A percentile compares a stretch with the other conserved stretches of the same genome.
phyloP scores from a whole-genome alignment of 148 eudicot species.

The Vaccinium darrowii region DNA sequence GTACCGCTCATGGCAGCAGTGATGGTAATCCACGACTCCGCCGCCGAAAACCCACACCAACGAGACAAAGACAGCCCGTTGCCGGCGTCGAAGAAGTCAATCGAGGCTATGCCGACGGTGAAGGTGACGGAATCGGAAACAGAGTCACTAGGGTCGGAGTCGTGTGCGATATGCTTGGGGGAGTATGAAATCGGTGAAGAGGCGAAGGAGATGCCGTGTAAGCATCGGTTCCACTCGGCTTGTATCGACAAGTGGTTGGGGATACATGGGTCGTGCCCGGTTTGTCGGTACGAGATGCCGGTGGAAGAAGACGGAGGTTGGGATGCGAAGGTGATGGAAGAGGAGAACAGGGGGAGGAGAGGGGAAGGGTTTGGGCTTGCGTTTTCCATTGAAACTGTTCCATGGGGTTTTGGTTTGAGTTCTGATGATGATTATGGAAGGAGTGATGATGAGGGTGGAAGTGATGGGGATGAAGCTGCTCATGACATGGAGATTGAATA shows the following conservation, averaged over 20 bases:
- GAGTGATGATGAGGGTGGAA: background rate
- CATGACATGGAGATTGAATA: background rate
- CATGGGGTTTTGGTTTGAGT: background rate
- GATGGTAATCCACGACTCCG: conserved; percentile 15
- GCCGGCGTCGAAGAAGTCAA: conserved; percentile 42
- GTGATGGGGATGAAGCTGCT: background rate
- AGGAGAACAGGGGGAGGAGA: conserved; percentile 7
- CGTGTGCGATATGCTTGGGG: conserved; percentile 40
- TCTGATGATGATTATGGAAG: background rate
- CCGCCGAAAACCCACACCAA: background rate
- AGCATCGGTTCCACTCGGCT: conserved; percentile 31
- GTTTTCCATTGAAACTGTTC: no score
- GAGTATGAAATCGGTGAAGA: conserved; percentile 33
- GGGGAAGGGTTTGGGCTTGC: background rate
- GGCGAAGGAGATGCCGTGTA: conserved; percentile 46
- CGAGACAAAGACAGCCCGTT: conserved; percentile 19
- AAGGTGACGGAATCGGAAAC: background rate
- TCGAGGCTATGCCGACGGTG: conserved; percentile 32
- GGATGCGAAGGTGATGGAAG: background rate
- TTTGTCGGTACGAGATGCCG: conserved; percentile 41
- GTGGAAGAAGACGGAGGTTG: conserved; percentile 18
- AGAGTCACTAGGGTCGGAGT: background rate
- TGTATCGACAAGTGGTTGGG: conserved; percentile 47
- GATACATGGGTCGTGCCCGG: conserved; percentile 42
- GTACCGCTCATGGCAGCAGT: background rate